Evolutionary conservation across 345 rosid genomes (phyloP), one percentile per base, ranked within the genome.

Genomic region (Viola odorata): DNA sequence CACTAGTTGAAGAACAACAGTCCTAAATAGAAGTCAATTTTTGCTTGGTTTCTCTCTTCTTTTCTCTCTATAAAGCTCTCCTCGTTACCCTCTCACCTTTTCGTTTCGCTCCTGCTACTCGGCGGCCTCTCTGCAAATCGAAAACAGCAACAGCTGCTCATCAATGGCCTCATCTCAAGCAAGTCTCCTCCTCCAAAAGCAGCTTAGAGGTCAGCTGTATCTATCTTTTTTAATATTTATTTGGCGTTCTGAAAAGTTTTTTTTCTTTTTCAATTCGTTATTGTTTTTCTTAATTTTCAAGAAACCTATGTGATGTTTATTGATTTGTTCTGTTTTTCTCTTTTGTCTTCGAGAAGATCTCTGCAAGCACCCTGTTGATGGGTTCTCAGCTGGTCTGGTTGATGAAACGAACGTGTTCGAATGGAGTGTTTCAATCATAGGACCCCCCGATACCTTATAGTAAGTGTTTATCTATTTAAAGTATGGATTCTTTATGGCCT

Each of bases 381-480:
- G 98, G 65, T 91, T 91, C 82, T 91, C 96, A 15, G 94, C 96
- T 32, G 98, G 97, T 37, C 77, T 91, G 72, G 85, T 88, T 32
- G 90, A 88, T 58, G 98, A 91, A 72, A 74, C 11, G 23, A 73
- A 91, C 58, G 69, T 91, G 38, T 91, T 91, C 37, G 84, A 83
- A 67, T 88, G 98, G 96, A 83, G 87, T 67, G 95, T 91, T 41
- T 77, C 95, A 3, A 82, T 91, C 53, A 84, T 91, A 51, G 96
- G 98, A 48, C 96, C 98, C 5, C 95, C 96, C 48, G 91, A 88
- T 56, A 88, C 95, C 55, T 69, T 85, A 6, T 91, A 88, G 98
- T 88, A 71, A 64, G 94, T 45, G 38, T 12, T 15, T 10, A 9
- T 39, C 1, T 65, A 4, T 47, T 17, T 17, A 37, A 47, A 9